Conservation (phyloP, 2,329 filamentous ascomycete species). For the Mollisiaceae sp. region DNA sequence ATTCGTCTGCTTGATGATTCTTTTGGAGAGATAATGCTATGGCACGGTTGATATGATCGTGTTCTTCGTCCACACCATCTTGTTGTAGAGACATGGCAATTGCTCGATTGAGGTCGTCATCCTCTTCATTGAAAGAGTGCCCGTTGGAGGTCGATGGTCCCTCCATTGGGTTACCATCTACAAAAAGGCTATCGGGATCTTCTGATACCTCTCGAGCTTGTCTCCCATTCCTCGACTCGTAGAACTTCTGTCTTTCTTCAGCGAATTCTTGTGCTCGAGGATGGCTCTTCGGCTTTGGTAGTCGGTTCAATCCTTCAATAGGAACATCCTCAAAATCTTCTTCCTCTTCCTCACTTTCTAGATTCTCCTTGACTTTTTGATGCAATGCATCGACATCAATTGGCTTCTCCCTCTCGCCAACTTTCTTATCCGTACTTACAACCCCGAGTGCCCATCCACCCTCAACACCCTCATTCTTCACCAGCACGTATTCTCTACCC, state of each 20-base stretch:
- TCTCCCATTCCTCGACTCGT: conserved; percentile 13
- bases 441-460: conserved; percentile 96
- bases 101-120: conserved; percentile 77
- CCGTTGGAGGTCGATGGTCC: conserved; percentile 23
- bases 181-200: conserved; percentile 39
- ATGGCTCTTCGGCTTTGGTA: conserved; percentile 39
- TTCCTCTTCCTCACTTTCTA: conserved; percentile 68
- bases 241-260: conserved; percentile 32
- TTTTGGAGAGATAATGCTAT: conserved; percentile 84
- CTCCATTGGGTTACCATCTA: conserved; percentile 30
- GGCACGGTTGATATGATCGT: conserved; percentile 78
- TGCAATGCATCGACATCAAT: conserved; percentile 83
- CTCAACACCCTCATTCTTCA: conserved; percentile 93
- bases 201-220: conserved; percentile 26
- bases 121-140: conserved; percentile 31
- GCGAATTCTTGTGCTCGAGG: conserved; percentile 39
- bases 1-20: conserved; percentile 52
- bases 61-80: conserved; percentile 53
- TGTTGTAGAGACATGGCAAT: conserved; percentile 82
- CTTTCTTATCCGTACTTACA: conserved; percentile 82
- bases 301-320: conserved; percentile 43
- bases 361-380: conserved; percentile 60
- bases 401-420: conserved; percentile 80
- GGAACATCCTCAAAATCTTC: conserved; percentile 54
- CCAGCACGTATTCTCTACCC: conserved; percentile 91